phyloP scores from a whole-genome alignment of 371 early-diverging fungal genomes.

The Massospora cicadina region DNA sequence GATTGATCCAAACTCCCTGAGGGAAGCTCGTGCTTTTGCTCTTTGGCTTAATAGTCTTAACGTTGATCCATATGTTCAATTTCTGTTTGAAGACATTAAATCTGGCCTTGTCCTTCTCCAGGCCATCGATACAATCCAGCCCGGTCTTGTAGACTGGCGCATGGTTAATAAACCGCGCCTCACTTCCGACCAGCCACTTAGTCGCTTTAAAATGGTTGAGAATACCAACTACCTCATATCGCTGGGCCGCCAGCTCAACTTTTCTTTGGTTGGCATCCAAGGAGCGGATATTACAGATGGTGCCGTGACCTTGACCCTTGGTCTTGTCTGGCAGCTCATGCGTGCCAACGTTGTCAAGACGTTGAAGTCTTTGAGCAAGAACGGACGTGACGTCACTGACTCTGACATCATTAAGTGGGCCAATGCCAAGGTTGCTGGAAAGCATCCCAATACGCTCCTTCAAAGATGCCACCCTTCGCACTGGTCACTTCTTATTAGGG shows the following conservation, averaged over 20 bases:
- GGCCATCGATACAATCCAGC: constrained; percentile 81
- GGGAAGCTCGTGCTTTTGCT: constrained; percentile 43
- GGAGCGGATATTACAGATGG: constrained; percentile 90
- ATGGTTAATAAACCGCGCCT: constrained; percentile 34
- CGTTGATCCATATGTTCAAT: constrained; percentile 87
- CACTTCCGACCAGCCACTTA: constrained; percentile 31
- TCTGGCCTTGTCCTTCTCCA: constrained; percentile 72
- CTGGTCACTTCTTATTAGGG: constrained; percentile 71
- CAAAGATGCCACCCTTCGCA: constrained; percentile 59
- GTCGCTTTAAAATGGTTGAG: constrained; percentile 88
- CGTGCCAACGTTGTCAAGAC: constrained; percentile 87
- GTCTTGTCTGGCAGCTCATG: constrained; percentile 93
- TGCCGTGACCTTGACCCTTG: constrained; percentile 64
- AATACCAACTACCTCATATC: constrained; percentile 84
- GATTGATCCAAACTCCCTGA: constrained; percentile 29
- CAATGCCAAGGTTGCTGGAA: constrained; percentile 55
- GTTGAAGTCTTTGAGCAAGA: constrained; percentile 57
- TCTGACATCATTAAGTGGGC: constrained; percentile 88
- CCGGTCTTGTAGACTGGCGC: constrained; percentile 80
- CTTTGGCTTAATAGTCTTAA: constrained; percentile 90
- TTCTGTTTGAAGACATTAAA: constrained; percentile 65
- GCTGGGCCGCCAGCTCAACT: constrained; percentile 65
- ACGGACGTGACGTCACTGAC: constrained; percentile 70
- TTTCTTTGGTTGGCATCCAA: constrained; percentile 87
- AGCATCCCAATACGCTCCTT: constrained; percentile 56